Percentiles rank a stretch among this genome's conserved stretches.
Conservation (phyloP, 345 rosid genomes). For the Ceriops decandra region DNA sequence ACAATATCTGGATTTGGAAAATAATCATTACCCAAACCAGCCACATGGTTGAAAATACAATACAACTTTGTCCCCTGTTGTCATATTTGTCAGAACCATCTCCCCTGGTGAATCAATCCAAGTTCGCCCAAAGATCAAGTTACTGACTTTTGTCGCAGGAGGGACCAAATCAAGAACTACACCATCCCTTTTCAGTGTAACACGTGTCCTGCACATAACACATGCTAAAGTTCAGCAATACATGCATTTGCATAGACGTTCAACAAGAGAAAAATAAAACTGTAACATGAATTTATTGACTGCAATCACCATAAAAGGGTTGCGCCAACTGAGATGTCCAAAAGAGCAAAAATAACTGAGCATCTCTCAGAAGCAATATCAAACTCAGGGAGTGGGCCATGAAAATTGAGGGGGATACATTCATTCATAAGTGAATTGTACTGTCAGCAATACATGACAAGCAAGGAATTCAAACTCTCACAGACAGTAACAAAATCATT, state of each 20-base stretch:
- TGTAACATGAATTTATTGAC: too few species aligned
- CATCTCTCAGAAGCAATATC: too few species aligned
- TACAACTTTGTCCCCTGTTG: slow-evolving; percentile 71
- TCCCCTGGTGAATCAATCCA: slow-evolving; percentile 80
- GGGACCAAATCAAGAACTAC: slow-evolving; percentile 75
- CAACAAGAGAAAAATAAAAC: neutral
- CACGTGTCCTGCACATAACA: slow-evolving; percentile 54
- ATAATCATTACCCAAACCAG: slow-evolving; percentile 65
- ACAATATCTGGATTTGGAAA: neutral
- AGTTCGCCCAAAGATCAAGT: slow-evolving; percentile 77
- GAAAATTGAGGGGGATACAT: too few species aligned
- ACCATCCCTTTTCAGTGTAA: slow-evolving; percentile 72
- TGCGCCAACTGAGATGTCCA: too few species aligned
- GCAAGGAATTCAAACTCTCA: too few species aligned
- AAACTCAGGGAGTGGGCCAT: too few species aligned
- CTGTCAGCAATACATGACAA: too few species aligned
- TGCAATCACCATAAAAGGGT: too few species aligned
- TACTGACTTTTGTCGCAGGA: slow-evolving; percentile 69
- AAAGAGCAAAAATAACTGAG: too few species aligned
- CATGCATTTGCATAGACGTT: neutral
- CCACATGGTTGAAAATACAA: slow-evolving; percentile 82
- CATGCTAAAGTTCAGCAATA: slow-evolving; percentile 6
- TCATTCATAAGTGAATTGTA: too few species aligned
- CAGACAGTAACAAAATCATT: too few species aligned
- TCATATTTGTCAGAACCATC: slow-evolving; percentile 70